Percentiles rank a stretch among this genome's conserved stretches.
Evolutionary conservation across 2,329 filamentous ascomycete genomes (phyloP).

Genomic region (Endocalyx cinctus): DNA sequence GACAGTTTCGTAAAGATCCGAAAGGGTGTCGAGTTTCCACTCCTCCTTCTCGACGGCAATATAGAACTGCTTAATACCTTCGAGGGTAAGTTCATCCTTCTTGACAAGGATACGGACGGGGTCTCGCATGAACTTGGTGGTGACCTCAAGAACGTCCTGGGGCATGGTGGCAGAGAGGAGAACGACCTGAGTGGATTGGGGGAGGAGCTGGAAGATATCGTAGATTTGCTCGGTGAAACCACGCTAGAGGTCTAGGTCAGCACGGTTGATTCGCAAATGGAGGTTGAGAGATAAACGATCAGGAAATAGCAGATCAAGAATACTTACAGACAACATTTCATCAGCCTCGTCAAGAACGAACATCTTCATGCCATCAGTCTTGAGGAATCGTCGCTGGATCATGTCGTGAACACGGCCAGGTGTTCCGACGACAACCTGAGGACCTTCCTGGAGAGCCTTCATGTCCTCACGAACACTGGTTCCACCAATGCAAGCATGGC

Average conservation of each 20-base stretch:
- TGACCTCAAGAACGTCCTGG: constrained; percentile 98
- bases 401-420: constrained; percentile 99
- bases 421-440: constrained; percentile 95
- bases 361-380: constrained; percentile 99
- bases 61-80: constrained; percentile 99
- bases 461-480: constrained; percentile 98
- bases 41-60: constrained; percentile 99
- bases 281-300: constrained; percentile 35
- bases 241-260: no score
- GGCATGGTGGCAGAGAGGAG: constrained; percentile 98
- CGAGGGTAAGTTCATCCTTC: constrained; percentile 98
- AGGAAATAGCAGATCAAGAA: constrained; percentile 17
- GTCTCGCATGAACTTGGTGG: constrained; percentile 99
- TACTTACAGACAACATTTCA: constrained; percentile 88
- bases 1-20: constrained; percentile 97
- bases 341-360: constrained; percentile 99
- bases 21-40: constrained; percentile 99
- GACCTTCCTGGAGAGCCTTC: constrained; percentile 92
- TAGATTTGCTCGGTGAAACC: constrained; percentile 99
- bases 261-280: no score
- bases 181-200: constrained; percentile 96
- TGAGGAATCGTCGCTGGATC: constrained; percentile 96
- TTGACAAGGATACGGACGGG: constrained; percentile 98
- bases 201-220: constrained; percentile 98
- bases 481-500: constrained; percentile 98